A percentile compares a stretch with the other conserved stretches of the same genome.
Conservation (phyloP, 257 asterid genomes). For the Petrea volubilis region DNA sequence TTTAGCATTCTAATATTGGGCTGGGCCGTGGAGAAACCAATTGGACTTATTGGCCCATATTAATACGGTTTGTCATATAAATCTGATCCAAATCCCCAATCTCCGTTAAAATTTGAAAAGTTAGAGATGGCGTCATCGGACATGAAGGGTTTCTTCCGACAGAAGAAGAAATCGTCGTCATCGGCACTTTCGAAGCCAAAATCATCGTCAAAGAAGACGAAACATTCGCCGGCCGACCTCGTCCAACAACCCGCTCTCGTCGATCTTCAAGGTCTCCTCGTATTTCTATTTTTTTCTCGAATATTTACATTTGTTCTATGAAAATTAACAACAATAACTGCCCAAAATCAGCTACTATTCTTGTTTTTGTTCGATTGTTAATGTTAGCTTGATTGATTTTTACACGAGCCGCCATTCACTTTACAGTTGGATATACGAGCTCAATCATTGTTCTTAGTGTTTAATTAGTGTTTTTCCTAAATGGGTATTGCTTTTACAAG, state of each 20-base stretch:
- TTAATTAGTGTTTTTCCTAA: too few relatives aligned
- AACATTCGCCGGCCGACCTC: slow-evolving; percentile 60
- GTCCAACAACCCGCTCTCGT: slow-evolving; percentile 61
- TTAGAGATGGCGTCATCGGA: slow-evolving; percentile 42
- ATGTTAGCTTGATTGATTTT: too few relatives aligned
- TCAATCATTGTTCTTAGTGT: too few relatives aligned
- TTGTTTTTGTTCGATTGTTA: too few relatives aligned
- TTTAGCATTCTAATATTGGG: too few relatives aligned
- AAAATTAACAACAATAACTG: too few relatives aligned
- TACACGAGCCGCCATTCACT: too few relatives aligned
- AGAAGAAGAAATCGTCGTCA: slow-evolving; percentile 51
- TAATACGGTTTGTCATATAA: too few relatives aligned
- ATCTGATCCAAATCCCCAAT: neutral
- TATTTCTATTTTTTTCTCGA: neutral
- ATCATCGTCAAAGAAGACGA: slow-evolving; percentile 36
- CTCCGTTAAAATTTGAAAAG: neutral
- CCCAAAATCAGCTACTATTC: too few relatives aligned
- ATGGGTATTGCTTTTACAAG: neutral
- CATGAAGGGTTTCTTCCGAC: slow-evolving; percentile 74
- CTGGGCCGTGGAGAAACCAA: too few relatives aligned
- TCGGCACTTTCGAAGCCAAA: slow-evolving; percentile 45
- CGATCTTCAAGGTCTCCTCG: slow-evolving; percentile 62
- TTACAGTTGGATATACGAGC: too few relatives aligned
- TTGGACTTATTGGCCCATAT: neutral
- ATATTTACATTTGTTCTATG: too few relatives aligned